phyloP scores from a whole-genome alignment of 768 basidiomycete species.

The Nevesoporus exiguus region DNA sequence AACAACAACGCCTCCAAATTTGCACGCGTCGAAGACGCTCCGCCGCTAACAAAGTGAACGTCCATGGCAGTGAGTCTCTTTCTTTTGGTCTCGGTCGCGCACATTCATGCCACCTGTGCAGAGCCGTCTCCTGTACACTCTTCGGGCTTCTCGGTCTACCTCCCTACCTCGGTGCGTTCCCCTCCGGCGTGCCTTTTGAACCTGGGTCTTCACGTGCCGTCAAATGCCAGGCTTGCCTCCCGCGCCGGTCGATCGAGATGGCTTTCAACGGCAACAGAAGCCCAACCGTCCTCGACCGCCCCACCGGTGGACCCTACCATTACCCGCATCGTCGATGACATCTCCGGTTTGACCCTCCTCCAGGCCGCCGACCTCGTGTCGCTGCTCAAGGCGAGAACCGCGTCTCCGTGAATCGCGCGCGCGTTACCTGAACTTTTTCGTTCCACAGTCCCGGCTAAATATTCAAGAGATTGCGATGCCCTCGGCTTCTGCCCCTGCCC shows the following conservation, averaged over 20 bases:
- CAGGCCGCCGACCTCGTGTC: conserved; percentile 95
- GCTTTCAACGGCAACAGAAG: conserved; percentile 49
- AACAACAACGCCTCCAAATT: conserved; percentile 24
- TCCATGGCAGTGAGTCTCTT: conserved; percentile 26
- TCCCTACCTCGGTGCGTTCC: conserved; percentile 13
- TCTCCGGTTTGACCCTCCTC: conserved; percentile 81
- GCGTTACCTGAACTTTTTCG: not conserved
- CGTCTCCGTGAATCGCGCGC: not conserved
- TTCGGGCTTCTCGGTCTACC: conserved; percentile 19
- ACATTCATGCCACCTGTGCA: not conserved
- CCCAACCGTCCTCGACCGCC: conserved; percentile 39
- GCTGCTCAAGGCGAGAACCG: conserved; percentile 70
- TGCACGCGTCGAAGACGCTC: conserved; percentile 3
- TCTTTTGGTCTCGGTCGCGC: not conserved
- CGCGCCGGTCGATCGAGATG: conserved; percentile 45
- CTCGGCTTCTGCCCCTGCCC: conserved; percentile 59
- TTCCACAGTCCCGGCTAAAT: conserved; percentile 75
- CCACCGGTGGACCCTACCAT: conserved; percentile 62
- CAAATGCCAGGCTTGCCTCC: conserved; percentile 17
- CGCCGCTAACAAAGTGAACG: not conserved
- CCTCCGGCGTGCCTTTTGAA: not conserved
- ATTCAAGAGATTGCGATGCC: conserved; percentile 98
- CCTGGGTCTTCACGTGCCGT: conserved; percentile 1
- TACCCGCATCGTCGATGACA: conserved; percentile 85
- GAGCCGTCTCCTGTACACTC: conserved; percentile 20